phyloP scores from a whole-genome alignment of 1,139 yeast genomes.

The Blastobotrys malaysiensis region DNA sequence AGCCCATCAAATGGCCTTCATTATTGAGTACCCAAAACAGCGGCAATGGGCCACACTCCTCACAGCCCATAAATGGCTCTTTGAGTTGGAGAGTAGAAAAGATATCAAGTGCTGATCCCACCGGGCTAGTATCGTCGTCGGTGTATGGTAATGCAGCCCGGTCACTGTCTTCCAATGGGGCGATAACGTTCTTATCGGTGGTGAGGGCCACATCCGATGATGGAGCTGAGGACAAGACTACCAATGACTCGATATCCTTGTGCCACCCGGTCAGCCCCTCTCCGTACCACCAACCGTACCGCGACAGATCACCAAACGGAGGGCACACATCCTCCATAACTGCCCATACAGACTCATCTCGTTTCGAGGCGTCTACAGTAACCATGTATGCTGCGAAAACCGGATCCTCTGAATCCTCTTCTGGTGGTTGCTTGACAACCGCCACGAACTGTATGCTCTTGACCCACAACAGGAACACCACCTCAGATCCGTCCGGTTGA shows the following conservation, averaged over 20 bases:
- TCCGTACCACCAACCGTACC: constrained; percentile 48
- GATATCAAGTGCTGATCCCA: constrained; percentile 63
- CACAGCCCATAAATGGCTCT: constrained; percentile 56
- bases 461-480: constrained; percentile 1
- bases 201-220: constrained; percentile 55
- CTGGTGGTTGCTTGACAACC: neutral
- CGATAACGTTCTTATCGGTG: constrained; percentile 33
- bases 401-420: constrained; percentile 8
- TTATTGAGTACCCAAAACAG: constrained; percentile 56
- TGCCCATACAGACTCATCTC: constrained; percentile 15
- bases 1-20: constrained; percentile 54
- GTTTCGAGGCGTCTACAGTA: neutral
- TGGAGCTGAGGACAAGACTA: constrained; percentile 52
- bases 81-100: constrained; percentile 40
- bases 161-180: constrained; percentile 58
- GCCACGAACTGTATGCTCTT: constrained; percentile 2
- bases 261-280: constrained; percentile 44
- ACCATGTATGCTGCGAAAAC: constrained; percentile 5
- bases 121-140: constrained; percentile 62
- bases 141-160: constrained; percentile 70
- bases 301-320: constrained; percentile 50
- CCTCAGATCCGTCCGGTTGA: neutral
- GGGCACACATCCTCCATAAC: constrained; percentile 49
- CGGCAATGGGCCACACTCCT: constrained; percentile 52
- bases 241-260: constrained; percentile 30